phyloP scores from a whole-genome alignment of 108 stramenopile genomes.

The Nannochloropsis gaditana region DNA sequence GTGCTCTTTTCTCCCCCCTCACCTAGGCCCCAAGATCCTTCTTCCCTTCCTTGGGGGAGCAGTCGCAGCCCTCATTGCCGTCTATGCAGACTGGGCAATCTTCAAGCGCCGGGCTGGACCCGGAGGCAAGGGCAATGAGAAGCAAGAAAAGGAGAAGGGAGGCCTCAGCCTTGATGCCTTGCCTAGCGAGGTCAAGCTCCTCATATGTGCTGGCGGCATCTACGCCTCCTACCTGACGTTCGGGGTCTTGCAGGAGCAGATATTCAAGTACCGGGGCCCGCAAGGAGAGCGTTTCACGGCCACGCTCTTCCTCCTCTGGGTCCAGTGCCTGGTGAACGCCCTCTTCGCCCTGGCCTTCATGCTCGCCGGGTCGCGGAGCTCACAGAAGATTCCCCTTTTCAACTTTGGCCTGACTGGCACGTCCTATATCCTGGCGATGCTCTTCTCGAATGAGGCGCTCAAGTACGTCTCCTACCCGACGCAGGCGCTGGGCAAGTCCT shows the following conservation, averaged over 20 bases:
- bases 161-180: not conserved
- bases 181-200: conserved; percentile 33
- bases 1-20: too few relatives aligned
- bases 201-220: conserved; percentile 66
- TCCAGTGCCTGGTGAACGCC: conserved; percentile 56
- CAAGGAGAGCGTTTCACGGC: conserved; percentile 26
- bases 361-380: not conserved
- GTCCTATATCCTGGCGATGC: conserved; percentile 51
- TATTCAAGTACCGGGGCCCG: conserved; percentile 32
- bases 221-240: conserved; percentile 89
- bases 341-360: conserved; percentile 34
- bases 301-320: conserved; percentile 53
- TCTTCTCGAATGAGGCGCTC: conserved; percentile 50
- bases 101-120: not conserved
- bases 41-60: conserved; percentile 1
- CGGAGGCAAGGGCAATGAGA: not conserved
- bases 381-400: conserved; percentile 24
- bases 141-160: not conserved
- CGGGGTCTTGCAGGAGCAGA: conserved; percentile 87
- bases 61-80: not conserved
- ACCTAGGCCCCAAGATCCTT: not conserved
- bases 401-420: conserved; percentile 36
- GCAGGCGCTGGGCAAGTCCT: conserved; percentile 51
- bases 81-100: not conserved
- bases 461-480: conserved; percentile 54